phyloP scores from a whole-genome alignment of 1,139 yeast species.

The Sugiyamaella sp. region DNA sequence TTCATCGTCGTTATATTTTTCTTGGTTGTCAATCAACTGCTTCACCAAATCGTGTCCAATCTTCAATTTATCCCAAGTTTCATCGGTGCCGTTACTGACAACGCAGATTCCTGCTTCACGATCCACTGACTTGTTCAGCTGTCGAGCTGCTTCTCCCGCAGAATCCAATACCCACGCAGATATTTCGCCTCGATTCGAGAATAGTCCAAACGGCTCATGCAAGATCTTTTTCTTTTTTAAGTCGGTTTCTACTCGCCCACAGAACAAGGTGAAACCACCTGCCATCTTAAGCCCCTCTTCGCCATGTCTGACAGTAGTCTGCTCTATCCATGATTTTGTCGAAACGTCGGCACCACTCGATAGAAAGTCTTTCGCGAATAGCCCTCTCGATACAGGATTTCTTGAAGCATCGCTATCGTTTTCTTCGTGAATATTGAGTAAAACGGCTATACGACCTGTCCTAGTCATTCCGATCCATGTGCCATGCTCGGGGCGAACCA shows the following conservation, averaged over 20 bases:
- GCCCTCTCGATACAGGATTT: slow-evolving; percentile 68
- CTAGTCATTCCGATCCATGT: slow-evolving; percentile 86
- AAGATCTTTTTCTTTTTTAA: slow-evolving; percentile 42
- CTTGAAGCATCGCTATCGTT: slow-evolving; percentile 25
- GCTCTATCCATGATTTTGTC: slow-evolving; percentile 51
- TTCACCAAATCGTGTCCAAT: slow-evolving; percentile 54
- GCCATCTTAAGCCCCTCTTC: slow-evolving; percentile 48
- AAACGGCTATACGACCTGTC: slow-evolving; percentile 66
- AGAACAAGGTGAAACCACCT: slow-evolving; percentile 84
- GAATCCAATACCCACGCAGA: slow-evolving; percentile 18
- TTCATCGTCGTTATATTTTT: slow-evolving; percentile 44
- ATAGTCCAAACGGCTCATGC: slow-evolving; percentile 46
- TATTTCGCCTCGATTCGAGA: slow-evolving; percentile 36
- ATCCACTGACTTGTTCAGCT: slow-evolving; percentile 62
- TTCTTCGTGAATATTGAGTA: slow-evolving; percentile 69
- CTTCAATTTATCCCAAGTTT: slow-evolving; percentile 75
- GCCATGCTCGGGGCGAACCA: slow-evolving; percentile 76
- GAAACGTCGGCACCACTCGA: slow-evolving; percentile 39
- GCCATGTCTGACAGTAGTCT: slow-evolving; percentile 26
- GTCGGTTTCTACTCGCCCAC: slow-evolving; percentile 51
- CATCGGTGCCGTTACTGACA: slow-evolving; percentile 52
- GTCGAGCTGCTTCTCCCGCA: slow-evolving; percentile 60
- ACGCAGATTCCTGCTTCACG: slow-evolving; percentile 48
- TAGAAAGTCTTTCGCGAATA: slow-evolving; percentile 64
- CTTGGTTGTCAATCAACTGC: slow-evolving; percentile 44